phyloP scores from a whole-genome alignment of 148 eudicot species.

The Suaeda aralocaspica region DNA sequence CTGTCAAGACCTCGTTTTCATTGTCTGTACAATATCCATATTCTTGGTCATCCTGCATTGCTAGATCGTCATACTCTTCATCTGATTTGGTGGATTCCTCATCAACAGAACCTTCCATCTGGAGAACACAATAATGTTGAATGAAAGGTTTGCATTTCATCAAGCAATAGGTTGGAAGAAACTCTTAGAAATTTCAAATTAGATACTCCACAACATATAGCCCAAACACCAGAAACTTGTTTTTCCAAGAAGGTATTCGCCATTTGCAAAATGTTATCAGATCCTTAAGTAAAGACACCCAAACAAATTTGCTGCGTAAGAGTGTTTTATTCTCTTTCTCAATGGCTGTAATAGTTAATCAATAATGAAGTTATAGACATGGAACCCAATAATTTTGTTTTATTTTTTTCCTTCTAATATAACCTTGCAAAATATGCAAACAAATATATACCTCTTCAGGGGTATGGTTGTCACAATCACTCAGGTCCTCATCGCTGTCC shows the following conservation, averaged over 20 bases:
- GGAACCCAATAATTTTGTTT: too few relatives aligned
- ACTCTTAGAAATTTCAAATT: not conserved
- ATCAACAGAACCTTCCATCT: slow-evolving; percentile 96
- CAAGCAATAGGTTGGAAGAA: not conserved
- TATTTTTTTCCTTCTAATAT: too few relatives aligned
- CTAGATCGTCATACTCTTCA: slow-evolving; percentile 88
- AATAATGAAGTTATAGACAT: not conserved
- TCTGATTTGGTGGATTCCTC: slow-evolving; percentile 86
- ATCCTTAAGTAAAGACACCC: not conserved
- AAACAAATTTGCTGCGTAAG: not conserved
- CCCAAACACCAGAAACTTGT: not conserved
- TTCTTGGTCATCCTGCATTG: slow-evolving; percentile 65
- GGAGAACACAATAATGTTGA: slow-evolving; percentile 3
- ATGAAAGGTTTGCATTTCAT: not conserved
- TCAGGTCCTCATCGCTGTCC: slow-evolving; percentile 83
- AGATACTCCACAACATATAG: not conserved
- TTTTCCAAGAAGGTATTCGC: not conserved
- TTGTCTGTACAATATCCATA: slow-evolving; percentile 44
- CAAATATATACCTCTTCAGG: slow-evolving; percentile 67
- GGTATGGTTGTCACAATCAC: slow-evolving; percentile 47
- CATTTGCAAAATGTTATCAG: not conserved
- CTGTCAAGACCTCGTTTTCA: slow-evolving; percentile 36
- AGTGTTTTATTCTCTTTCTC: not conserved
- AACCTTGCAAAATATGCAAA: not conserved
- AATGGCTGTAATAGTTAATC: not conserved